These are phyloP conservation scores for Colletotrichum higginsianum DNA, from an alignment of 2,329 filamentous ascomycete species.

Conservation along the genomic window DNA sequence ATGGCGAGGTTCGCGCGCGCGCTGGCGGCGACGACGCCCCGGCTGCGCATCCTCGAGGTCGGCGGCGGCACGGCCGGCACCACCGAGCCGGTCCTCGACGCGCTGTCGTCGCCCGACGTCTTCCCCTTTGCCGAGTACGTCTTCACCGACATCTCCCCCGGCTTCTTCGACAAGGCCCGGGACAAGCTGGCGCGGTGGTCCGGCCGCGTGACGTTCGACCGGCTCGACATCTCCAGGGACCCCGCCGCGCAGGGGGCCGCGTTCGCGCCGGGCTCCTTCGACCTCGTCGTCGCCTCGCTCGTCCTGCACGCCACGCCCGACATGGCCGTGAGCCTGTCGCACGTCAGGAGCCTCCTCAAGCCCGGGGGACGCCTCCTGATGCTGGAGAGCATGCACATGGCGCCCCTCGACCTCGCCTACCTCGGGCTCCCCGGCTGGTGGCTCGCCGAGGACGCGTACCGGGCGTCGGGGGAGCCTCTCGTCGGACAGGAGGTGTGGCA, in stretches of 20 bases:
- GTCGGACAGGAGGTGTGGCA: conserved; percentile 47
- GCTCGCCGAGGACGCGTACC: conserved; percentile 50
- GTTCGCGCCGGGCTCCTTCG: conserved; percentile 46
- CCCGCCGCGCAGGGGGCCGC: conserved; percentile 46
- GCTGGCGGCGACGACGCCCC: conserved; percentile 20
- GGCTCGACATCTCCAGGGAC: conserved; percentile 52
- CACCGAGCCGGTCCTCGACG: conserved; percentile 53
- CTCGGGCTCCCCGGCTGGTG: conserved; percentile 53
- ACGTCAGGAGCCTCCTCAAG: conserved; percentile 48
- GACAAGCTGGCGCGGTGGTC: conserved; percentile 45
- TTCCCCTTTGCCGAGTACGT: conserved; percentile 45
- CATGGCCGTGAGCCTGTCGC: conserved; percentile 44
- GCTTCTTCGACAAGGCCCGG: conserved; percentile 47
- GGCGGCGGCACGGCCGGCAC: conserved; percentile 61
- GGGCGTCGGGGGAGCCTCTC: conserved; percentile 46
- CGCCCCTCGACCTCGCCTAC: conserved; percentile 46
- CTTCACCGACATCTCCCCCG: conserved; percentile 50
- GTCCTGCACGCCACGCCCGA: conserved; percentile 49
- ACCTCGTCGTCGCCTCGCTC: conserved; percentile 49
- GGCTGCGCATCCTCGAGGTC: conserved; percentile 49
- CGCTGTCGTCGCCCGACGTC: not conserved
- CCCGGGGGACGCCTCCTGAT: conserved; percentile 49
- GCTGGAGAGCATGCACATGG: conserved; percentile 2
- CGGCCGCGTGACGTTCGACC: conserved; percentile 42
- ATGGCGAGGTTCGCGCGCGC: conserved; percentile 24